Base-by-base conservation (phyloP, 306 rosid species). In the Sophora flavescens region DNA sequence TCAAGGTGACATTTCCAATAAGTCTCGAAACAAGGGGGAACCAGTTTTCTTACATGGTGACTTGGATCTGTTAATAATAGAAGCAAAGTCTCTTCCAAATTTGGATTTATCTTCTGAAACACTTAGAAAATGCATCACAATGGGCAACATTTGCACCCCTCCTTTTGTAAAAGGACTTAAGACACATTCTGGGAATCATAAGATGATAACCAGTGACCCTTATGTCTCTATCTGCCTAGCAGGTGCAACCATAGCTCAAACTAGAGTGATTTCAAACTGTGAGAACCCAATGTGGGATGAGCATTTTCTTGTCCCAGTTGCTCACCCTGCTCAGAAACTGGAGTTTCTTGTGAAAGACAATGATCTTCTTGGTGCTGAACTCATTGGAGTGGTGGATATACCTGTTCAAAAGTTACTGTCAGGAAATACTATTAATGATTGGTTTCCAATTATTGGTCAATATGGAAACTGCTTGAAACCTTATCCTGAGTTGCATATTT, bases 11-110 rank as follows among this genome's bases (percentile, higher is more conserved):
- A 22, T 5, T 77, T 30, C 5, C 68, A 60, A 14, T 1, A 64
- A n/a, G 39, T 2, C 10, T 71, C 80, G 42, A 48, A 2, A 39
- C 1, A 73, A 36, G 73, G 79, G 68, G 35, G 92, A 80, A 22
- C 22, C 57, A 28, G 57, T 79, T 60, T 80, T 85, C 78, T 78
- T 91, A 74, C 93, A 88, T 78, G 93, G 96, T 4, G 96, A 91
- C 17, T 78, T 85, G 74, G 91, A 91, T 72, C 41, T 88, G 16
- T 80, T 87, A 74, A 86, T 91, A 74, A 74, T 91, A 70, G 93
- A 91, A 84, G 96, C 91, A 5, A 91, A 85, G 76, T 80, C 88
- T 53, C 96, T 91, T 76, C 96, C 96, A 32, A 91, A 91, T 83
- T 78, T 91, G 81, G 96, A 91, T 81, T 68, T 88, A 44, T 63